Base-by-base conservation (phyloP, 306 rosid genomes). In the Prunus mongolica region DNA sequence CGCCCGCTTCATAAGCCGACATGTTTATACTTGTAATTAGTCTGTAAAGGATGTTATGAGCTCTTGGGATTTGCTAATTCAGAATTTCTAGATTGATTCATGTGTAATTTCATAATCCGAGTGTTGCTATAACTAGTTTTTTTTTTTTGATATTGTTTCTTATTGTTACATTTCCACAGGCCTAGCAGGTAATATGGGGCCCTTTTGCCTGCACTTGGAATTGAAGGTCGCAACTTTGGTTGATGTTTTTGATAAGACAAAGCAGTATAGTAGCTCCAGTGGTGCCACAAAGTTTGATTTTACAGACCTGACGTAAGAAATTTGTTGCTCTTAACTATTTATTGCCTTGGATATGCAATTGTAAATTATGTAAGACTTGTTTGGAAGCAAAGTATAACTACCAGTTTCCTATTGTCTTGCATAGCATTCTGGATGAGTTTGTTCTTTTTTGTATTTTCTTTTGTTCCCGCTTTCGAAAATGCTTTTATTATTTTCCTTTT, bases 261-360 rank as follows among this genome's bases (percentile, higher is more conserved):
- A 86, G 76, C 78, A 72, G 41, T 89, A 83, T 81, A 93, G 90
- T 86, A 82, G 75, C 83, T 54, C 27, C 64, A 78, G 8, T 69
- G 83, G 79, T 75, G 58, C 83, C 74, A 10, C 81, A 32, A 79
- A 74, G 77, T 78, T 84, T 25, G 92, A 93, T 81, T 84, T 84
- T 73, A 86, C 90, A 16, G 97, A 93, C 84, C 82, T 93, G 72
- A 90, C 97, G 92, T 93, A 86, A 84, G 96, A 75, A 70, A 62
- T 50, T n/a, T 75, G 78, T 47, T 65, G 63, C 44, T 60, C 34
- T 5, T 28, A 55, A 54, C 74, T 64, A 44, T 80, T 75, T 12
- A 71, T 44, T 71, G 47, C 46, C 58, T 16, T 76, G 71, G 67
- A 69, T 81, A 49, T 65, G 13, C 44, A 57, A 4, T 27, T 72